phyloP scores from a whole-genome alignment of 2,329 filamentous ascomycete genomes.

The Cordyceps militaris region DNA sequence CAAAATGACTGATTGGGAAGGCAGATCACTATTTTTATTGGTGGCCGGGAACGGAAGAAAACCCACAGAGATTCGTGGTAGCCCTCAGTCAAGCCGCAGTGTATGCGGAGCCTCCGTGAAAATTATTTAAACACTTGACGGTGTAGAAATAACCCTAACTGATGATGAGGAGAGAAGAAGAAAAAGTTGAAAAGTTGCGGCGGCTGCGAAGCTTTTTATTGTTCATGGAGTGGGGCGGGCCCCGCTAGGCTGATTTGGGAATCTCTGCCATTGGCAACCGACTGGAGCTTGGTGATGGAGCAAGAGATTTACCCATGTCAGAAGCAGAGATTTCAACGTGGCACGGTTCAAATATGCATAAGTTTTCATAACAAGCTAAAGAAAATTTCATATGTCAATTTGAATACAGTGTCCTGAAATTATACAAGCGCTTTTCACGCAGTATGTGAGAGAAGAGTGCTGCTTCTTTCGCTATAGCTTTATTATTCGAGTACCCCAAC shows the following conservation, averaged over 20 bases:
- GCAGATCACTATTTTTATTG: conserved; percentile 38
- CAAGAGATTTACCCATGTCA: background rate
- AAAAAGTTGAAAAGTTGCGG: conserved; percentile 12
- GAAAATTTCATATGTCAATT: background rate
- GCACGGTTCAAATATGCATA: background rate
- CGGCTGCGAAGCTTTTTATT: conserved; percentile 10
- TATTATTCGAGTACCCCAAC: background rate
- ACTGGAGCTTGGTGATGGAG: background rate
- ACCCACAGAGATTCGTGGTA: conserved; percentile 40
- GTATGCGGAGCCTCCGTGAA: conserved; percentile 43
- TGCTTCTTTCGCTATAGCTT: background rate
- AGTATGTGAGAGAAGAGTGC: background rate
- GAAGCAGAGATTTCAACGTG: background rate
- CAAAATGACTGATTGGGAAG: conserved; percentile 40
- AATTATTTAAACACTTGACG: conserved; percentile 44
- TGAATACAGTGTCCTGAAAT: background rate
- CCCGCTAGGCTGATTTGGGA: conserved; percentile 9
- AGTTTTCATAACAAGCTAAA: background rate
- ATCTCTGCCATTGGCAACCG: conserved; percentile 8
- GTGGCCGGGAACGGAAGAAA: conserved; percentile 51
- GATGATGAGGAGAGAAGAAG: conserved; percentile 34
- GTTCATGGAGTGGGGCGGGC: background rate
- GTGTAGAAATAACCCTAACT: conserved; percentile 41
- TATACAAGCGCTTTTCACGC: background rate
- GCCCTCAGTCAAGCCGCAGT: conserved; percentile 47